These are phyloP conservation scores for Aspergillus novoparasiticus DNA, from an alignment of 2,329 filamentous ascomycete species.

Conservation along the genomic window DNA sequence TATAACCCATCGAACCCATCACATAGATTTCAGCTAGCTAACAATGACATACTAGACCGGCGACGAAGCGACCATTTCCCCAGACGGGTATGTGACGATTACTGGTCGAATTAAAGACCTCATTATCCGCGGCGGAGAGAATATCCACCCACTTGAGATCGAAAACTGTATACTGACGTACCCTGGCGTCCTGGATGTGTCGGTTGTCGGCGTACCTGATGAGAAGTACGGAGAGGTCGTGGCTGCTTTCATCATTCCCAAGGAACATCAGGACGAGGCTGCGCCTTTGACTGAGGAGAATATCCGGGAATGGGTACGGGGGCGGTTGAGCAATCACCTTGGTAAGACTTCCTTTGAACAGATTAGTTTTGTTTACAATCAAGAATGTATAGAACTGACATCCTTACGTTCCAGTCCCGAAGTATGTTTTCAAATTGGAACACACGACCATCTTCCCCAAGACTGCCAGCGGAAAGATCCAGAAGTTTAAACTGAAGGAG, in stretches of 20 bases:
- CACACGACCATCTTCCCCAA: conserved; percentile 73
- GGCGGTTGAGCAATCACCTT: conserved; percentile 70
- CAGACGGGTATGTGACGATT: conserved; percentile 80
- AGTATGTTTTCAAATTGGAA: conserved; percentile 79
- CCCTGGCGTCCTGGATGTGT: conserved; percentile 70
- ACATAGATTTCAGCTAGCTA: background rate
- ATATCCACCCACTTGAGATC: conserved; percentile 91
- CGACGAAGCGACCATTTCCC: conserved; percentile 86
- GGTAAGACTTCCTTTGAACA: conserved; percentile 44
- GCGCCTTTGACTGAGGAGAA: conserved; percentile 56
- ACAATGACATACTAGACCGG: conserved; percentile 61
- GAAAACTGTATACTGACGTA: conserved; percentile 84
- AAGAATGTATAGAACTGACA: background rate
- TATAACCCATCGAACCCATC: background rate
- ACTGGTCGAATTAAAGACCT: conserved; percentile 93
- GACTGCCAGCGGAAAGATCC: conserved; percentile 95
- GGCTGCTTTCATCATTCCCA: conserved; percentile 74
- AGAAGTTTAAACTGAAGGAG: conserved; percentile 85
- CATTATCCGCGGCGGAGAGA: conserved; percentile 93
- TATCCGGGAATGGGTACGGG: conserved; percentile 71
- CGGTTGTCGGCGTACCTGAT: conserved; percentile 82
- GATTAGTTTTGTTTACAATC: background rate
- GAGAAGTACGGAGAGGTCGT: conserved; percentile 83
- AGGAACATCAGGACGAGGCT: conserved; percentile 30
- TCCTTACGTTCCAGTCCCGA: conserved; percentile 62